Evolutionary conservation across 306 rosid genomes (phyloP).

Genomic region (Cucurbita maxima): DNA sequence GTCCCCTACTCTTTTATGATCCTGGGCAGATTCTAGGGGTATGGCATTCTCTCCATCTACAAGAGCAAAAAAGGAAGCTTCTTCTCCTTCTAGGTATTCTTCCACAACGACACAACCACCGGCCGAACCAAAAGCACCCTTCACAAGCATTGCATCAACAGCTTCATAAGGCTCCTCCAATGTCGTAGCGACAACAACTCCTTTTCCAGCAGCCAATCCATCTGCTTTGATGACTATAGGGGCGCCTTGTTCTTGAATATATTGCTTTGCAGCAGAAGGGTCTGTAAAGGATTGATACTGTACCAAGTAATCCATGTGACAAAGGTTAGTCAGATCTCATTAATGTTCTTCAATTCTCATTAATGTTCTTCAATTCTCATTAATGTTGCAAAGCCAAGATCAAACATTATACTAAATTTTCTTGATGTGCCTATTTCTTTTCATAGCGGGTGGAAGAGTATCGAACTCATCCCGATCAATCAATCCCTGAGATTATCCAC

Average conservation of each 20-base stretch:
- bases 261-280: slow-evolving; percentile 66
- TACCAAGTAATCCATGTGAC: neutral
- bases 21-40: slow-evolving; percentile 95
- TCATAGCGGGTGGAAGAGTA: neutral
- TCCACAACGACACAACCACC: slow-evolving; percentile 71
- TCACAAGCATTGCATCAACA: slow-evolving; percentile 82
- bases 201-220: slow-evolving; percentile 96
- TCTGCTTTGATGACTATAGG: slow-evolving; percentile 89
- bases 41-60: slow-evolving; percentile 94
- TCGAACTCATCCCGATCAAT: neutral
- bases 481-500: neutral
- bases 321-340: neutral
- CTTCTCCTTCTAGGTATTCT: slow-evolving; percentile 94
- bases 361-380: neutral
- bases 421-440: neutral
- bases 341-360: neutral
- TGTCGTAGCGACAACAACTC: slow-evolving; percentile 72
- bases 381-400: neutral
- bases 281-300: slow-evolving; percentile 79
- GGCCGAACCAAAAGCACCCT: slow-evolving; percentile 78
- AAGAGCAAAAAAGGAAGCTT: slow-evolving; percentile 77
- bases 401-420: neutral
- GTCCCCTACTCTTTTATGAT: slow-evolving; percentile 90
- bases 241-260: slow-evolving; percentile 69
- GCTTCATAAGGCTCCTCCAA: slow-evolving; percentile 80